Percentiles rank a stretch among this genome's conserved stretches.
Evolutionary conservation across 139 green algal species (phyloP).

Genomic region (Chlorella ohadii): DNA sequence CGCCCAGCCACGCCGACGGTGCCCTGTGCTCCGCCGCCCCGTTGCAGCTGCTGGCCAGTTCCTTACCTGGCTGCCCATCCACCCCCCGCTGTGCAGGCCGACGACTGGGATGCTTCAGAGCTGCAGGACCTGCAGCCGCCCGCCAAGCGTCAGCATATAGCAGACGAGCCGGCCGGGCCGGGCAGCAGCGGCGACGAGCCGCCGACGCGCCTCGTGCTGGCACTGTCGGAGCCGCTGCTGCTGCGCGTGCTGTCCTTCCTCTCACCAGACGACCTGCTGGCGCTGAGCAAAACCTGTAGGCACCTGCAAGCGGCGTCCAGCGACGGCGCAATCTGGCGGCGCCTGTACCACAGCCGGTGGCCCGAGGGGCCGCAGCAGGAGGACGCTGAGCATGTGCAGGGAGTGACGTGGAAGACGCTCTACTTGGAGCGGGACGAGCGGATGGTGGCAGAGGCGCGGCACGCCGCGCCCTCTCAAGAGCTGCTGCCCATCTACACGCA

Average conservation of each 20-base stretch:
- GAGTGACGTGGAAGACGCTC: slow-evolving; percentile 8
- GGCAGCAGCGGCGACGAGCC: not conserved
- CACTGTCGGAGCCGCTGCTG: slow-evolving; percentile 24
- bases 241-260: slow-evolving; percentile 50
- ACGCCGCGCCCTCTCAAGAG: not conserved
- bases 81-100: no score
- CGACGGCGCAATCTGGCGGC: slow-evolving; percentile 50
- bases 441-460: slow-evolving; percentile 13
- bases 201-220: not conserved
- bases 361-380: not conserved
- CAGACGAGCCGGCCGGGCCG: not conserved
- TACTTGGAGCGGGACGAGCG: slow-evolving; percentile 40
- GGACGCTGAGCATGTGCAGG: slow-evolving; percentile 25
- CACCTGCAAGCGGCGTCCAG: not conserved
- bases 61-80: no score
- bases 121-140: not conserved
- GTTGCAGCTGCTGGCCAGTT: no score
- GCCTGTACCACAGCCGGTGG: slow-evolving; percentile 46
- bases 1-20: no score
- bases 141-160: not conserved
- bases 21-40: no score
- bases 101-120: no score
- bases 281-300: slow-evolving; percentile 1
- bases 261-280: slow-evolving; percentile 46
- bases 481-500: slow-evolving; percentile 29